A percentile compares a stretch with the other conserved stretches of the same genome.
Evolutionary conservation across 2,329 filamentous ascomycete genomes (phyloP).

Genomic region (Alternaria infectoria): DNA sequence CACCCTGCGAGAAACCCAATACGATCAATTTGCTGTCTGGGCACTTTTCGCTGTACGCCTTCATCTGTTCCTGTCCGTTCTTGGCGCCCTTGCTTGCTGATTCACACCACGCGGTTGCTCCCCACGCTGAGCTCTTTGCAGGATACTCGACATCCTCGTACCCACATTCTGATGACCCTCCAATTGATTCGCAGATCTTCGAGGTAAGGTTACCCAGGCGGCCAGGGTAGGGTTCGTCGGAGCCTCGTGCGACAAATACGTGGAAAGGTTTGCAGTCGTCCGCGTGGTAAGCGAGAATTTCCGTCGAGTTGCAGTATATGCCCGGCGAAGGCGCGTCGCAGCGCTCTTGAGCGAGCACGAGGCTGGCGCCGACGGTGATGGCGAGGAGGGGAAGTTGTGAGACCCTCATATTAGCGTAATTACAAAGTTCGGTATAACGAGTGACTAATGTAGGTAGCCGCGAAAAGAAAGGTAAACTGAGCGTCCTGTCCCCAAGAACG

Average conservation of each 20-base stretch:
- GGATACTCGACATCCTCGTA: slow-evolving; percentile 38
- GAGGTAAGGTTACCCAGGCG: slow-evolving; percentile 32
- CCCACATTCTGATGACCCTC: slow-evolving; percentile 24
- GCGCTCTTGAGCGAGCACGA: slow-evolving; percentile 27
- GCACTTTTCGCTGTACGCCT: slow-evolving; percentile 32
- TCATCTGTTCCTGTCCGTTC: slow-evolving; percentile 34
- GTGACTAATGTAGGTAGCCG: slow-evolving; percentile 3
- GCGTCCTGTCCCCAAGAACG: background rate
- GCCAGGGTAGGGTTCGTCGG: slow-evolving; percentile 37
- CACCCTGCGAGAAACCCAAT: slow-evolving; percentile 36
- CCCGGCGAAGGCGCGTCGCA: slow-evolving; percentile 30
- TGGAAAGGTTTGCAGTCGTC: slow-evolving; percentile 33
- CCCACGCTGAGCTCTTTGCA: slow-evolving; percentile 34
- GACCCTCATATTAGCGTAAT: slow-evolving; percentile 18
- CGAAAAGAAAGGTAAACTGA: background rate
- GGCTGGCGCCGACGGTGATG: slow-evolving; percentile 11
- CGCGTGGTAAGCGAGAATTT: slow-evolving; percentile 27
- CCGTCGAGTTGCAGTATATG: slow-evolving; percentile 32
- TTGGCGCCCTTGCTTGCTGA: slow-evolving; percentile 29
- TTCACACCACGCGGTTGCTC: slow-evolving; percentile 33
- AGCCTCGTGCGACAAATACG: slow-evolving; percentile 36
- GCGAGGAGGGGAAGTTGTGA: slow-evolving; percentile 12
- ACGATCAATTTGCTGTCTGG: slow-evolving; percentile 36
- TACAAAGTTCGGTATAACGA: slow-evolving; percentile 1
- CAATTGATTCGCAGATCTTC: slow-evolving; percentile 26